Percentiles rank a stretch among this genome's conserved stretches.
phyloP scores from a whole-genome alignment of 768 basidiomycete genomes.

The Crepidotus variabilis region DNA sequence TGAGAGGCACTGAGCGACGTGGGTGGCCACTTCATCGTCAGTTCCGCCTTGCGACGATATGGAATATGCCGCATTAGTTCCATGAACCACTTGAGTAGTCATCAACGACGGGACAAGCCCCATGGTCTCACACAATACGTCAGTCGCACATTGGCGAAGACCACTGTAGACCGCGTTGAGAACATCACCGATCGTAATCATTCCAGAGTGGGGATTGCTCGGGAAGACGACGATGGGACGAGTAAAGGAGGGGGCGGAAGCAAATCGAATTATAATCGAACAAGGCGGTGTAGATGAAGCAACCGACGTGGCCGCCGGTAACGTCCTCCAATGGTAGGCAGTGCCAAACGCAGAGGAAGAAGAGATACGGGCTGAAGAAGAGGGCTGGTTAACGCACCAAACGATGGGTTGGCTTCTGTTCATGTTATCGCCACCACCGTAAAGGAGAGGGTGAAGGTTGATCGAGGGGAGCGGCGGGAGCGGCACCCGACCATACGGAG shows the following conservation, averaged over 20 bases:
- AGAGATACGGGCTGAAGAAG: conserved; percentile 2
- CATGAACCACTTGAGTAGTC: conserved; percentile 1
- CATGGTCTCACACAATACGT: conserved; percentile 6
- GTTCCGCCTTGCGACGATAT: neutral
- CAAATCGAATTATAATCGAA: conserved; percentile 12
- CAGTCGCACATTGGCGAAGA: conserved; percentile 7
- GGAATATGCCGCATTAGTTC: neutral
- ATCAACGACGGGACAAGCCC: conserved; percentile 4
- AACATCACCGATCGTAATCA: conserved; percentile 17
- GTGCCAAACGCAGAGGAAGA: conserved; percentile 1
- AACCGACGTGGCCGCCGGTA: conserved; percentile 9
- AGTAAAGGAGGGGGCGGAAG: conserved; percentile 9
- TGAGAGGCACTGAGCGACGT: conserved; percentile 5
- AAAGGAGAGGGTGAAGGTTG: conserved; percentile 10
- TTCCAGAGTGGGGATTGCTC: neutral
- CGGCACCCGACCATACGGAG: conserved; percentile 15
- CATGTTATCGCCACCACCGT: neutral
- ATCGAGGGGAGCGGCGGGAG: conserved; percentile 11
- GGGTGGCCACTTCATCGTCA: conserved; percentile 11
- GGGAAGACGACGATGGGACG: conserved; percentile 13
- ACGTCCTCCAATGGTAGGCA: conserved; percentile 15
- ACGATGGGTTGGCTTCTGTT: neutral
- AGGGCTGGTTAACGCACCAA: conserved; percentile 6
- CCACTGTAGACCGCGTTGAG: conserved; percentile 13
- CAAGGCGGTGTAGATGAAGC: neutral